phyloP scores from a whole-genome alignment of 192 early-diverging fungal genomes.

The Entomortierella chlamydospora region DNA sequence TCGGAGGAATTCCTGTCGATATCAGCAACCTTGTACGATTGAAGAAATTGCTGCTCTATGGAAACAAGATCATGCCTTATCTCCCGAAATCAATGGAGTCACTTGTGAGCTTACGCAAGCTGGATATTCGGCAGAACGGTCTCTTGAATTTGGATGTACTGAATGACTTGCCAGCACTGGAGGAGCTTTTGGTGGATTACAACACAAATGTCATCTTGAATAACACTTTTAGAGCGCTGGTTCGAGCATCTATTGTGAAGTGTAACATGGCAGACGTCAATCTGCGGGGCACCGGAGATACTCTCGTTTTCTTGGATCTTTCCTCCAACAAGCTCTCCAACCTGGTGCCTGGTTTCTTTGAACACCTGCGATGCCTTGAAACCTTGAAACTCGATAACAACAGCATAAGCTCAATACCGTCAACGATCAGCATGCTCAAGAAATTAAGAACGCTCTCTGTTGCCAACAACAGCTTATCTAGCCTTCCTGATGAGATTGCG shows the following conservation, averaged over 20 bases:
- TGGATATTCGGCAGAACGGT: slow-evolving; percentile 87
- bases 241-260: slow-evolving; percentile 71
- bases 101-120: slow-evolving; percentile 69
- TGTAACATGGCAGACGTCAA: slow-evolving; percentile 80
- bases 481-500: slow-evolving; percentile 77
- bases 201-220: slow-evolving; percentile 76
- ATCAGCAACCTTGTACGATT: slow-evolving; percentile 76
- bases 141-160: slow-evolving; percentile 75
- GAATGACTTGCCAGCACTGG: slow-evolving; percentile 66
- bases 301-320: slow-evolving; percentile 65
- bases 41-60: slow-evolving; percentile 73
- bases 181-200: slow-evolving; percentile 77
- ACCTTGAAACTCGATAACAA: slow-evolving; percentile 76
- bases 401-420: slow-evolving; percentile 74
- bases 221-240: slow-evolving; percentile 66
- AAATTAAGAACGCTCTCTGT: slow-evolving; percentile 69
- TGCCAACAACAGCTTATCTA: slow-evolving; percentile 75
- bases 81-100: slow-evolving; percentile 73
- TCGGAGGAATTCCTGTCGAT: slow-evolving; percentile 73
- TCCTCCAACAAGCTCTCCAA: slow-evolving; percentile 81
- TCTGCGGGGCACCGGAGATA: slow-evolving; percentile 56
- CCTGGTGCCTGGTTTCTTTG: slow-evolving; percentile 71
- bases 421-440: slow-evolving; percentile 67
- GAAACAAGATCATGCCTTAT: slow-evolving; percentile 77
- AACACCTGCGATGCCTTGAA: slow-evolving; percentile 66